Evolutionary conservation across 1,284 basidiomycete genomes (phyloP).

Genomic region (Cryptococcus sp.): DNA sequence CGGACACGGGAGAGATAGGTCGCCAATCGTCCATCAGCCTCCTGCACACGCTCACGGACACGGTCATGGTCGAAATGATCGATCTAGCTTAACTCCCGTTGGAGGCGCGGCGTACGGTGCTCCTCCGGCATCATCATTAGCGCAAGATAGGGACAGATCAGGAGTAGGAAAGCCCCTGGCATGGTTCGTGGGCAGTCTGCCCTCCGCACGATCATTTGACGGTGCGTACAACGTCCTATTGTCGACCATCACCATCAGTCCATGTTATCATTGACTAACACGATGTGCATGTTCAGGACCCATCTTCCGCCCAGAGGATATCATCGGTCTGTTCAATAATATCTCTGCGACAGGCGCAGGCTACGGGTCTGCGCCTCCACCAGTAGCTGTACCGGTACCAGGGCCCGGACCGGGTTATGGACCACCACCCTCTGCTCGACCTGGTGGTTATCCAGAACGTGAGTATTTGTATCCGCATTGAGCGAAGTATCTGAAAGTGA

Average conservation of each 20-base stretch:
- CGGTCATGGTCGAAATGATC: too few species aligned
- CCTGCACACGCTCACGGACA: neutral
- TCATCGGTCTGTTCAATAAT: conserved; percentile 65
- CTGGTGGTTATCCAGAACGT: conserved; percentile 15
- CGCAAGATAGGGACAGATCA: conserved; percentile 54
- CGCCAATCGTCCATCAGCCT: conserved; percentile 2
- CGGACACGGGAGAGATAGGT: conserved; percentile 10
- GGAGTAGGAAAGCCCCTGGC: conserved; percentile 69
- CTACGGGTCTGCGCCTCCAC: neutral
- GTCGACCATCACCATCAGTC: neutral
- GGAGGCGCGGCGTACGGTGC: conserved; percentile 1
- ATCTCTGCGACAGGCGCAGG: conserved; percentile 24
- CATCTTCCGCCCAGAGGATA: conserved; percentile 79
- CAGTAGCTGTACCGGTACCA: neutral
- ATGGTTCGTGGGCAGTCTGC: conserved; percentile 80
- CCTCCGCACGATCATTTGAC: conserved; percentile 70
- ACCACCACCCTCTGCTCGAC: neutral
- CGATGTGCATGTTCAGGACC: conserved; percentile 61
- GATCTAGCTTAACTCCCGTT: too few species aligned
- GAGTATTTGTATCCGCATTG: conserved; percentile 2
- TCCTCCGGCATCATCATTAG: conserved; percentile 4
- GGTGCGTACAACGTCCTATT: conserved; percentile 60
- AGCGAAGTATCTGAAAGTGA: neutral
- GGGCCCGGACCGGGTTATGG: neutral
- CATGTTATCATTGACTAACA: neutral